Conservation (phyloP, 371 early-diverging fungal genomes). For the Rhizopus arrhizus region DNA sequence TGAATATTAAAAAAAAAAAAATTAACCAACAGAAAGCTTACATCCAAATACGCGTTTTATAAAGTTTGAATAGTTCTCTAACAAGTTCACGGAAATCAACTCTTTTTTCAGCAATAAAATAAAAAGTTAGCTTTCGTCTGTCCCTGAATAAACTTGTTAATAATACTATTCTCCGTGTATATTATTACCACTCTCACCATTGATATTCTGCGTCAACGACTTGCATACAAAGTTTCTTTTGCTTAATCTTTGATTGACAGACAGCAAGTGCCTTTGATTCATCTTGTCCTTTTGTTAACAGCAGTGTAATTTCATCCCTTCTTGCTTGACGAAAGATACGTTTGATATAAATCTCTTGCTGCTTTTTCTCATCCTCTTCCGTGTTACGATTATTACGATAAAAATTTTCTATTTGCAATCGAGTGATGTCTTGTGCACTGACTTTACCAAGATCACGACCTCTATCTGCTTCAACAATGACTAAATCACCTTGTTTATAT, state of each 20-base stretch:
- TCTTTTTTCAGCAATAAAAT: conserved; percentile 92
- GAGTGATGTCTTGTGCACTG: conserved; percentile 25
- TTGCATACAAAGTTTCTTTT: conserved; percentile 90
- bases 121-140: conserved; percentile 93
- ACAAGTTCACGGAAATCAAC: conserved; percentile 99
- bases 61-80: conserved; percentile 96
- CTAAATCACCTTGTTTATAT: conserved; percentile 64
- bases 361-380: conserved; percentile 52
- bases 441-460: conserved; percentile 95
- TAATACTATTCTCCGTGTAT: neutral
- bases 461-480: conserved; percentile 96
- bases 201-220: conserved; percentile 98
- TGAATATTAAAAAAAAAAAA: neutral
- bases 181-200: conserved; percentile 63
- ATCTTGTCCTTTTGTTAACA: conserved; percentile 83
- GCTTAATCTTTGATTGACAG: conserved; percentile 90
- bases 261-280: conserved; percentile 87
- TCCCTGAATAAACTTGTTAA: conserved; percentile 61
- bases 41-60: conserved; percentile 99
- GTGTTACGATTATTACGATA: conserved; percentile 19
- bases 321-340: conserved; percentile 84
- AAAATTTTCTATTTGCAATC: conserved; percentile 21
- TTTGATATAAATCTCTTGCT: conserved; percentile 52
- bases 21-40: conserved; percentile 34
- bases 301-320: conserved; percentile 75